A percentile compares a stretch with the other conserved stretches of the same genome.
These are phyloP conservation scores for Conoideocrella luteorostrata DNA, from an alignment of 2,329 filamentous ascomycete genomes.

Conservation along the genomic window DNA sequence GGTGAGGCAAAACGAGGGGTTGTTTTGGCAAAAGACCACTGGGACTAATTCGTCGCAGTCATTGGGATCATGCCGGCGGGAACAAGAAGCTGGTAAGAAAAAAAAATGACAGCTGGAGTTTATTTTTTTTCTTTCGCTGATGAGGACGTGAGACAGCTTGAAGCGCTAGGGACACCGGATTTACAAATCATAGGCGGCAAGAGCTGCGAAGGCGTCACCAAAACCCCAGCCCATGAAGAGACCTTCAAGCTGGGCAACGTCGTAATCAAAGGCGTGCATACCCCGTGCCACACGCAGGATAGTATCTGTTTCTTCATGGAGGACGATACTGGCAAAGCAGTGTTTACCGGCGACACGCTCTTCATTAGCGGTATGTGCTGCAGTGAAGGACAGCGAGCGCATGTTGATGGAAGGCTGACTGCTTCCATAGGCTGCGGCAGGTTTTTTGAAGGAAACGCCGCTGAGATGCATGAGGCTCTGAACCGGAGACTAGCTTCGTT, in stretches of 20 bases:
- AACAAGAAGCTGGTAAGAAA: constrained; percentile 63
- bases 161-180: constrained; percentile 47
- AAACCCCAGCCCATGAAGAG: constrained; percentile 68
- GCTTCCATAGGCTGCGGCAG: constrained; percentile 69
- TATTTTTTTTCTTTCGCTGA: too few species aligned
- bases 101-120: too few species aligned
- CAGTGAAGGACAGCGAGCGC: not conserved
- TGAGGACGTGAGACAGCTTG: constrained; percentile 20
- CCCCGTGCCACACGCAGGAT: constrained; percentile 96
- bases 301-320: constrained; percentile 94
- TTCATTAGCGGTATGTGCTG: constrained; percentile 71
- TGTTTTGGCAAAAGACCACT: not conserved
- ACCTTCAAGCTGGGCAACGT: constrained; percentile 80
- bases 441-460: constrained; percentile 88
- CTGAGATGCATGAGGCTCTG: constrained; percentile 88
- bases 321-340: constrained; percentile 66
- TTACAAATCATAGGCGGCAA: constrained; percentile 82
- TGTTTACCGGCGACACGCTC: constrained; percentile 94
- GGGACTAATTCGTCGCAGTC: constrained; percentile 44
- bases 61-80: constrained; percentile 90
- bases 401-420: not conserved
- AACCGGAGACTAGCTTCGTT: constrained; percentile 77
- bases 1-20: not conserved
- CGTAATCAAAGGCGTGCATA: constrained; percentile 80
- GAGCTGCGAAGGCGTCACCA: constrained; percentile 73